Conservation (phyloP, 2,329 filamentous ascomycete genomes). For the Fusarium anthophilum region DNA sequence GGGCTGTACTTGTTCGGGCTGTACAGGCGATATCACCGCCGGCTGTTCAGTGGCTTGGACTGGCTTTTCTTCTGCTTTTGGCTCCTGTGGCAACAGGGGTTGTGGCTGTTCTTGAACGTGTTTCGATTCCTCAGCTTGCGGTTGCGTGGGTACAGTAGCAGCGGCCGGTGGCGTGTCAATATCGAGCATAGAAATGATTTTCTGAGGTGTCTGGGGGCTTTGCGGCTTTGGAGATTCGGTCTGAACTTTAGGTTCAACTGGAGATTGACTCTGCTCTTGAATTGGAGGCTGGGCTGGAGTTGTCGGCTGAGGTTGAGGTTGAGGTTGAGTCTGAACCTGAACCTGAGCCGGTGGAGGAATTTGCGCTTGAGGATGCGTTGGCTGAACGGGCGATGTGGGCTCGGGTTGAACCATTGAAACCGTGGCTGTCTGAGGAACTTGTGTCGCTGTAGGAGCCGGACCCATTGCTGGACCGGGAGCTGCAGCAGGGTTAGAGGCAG, state of each 20-base stretch:
- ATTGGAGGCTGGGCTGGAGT: neutral
- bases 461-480: neutral
- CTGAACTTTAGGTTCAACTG: neutral
- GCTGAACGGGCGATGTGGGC: neutral
- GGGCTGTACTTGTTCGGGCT: neutral
- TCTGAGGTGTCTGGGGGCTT: constrained; percentile 2
- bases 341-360: neutral
- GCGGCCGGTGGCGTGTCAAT: constrained; percentile 6
- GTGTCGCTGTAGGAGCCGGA: neutral
- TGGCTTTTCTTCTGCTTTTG: constrained; percentile 3
- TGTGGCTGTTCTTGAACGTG: constrained; percentile 2
- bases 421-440: constrained; percentile 16
- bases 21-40: neutral
- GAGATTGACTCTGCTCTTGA: neutral
- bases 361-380: constrained; percentile 5
- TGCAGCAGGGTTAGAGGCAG: constrained; percentile 1
- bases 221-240: neutral
- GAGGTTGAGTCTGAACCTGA: neutral
- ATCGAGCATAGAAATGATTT: constrained; percentile 28
- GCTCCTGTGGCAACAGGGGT: neutral
- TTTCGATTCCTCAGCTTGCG: constrained; percentile 8
- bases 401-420: constrained; percentile 19
- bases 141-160: neutral
- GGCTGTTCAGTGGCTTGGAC: constrained; percentile 10
- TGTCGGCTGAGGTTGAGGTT: neutral